Evolutionary conservation across 306 rosid species (phyloP), one percentile per base, ranked within the genome.

Genomic region (Vicia sativa): DNA sequence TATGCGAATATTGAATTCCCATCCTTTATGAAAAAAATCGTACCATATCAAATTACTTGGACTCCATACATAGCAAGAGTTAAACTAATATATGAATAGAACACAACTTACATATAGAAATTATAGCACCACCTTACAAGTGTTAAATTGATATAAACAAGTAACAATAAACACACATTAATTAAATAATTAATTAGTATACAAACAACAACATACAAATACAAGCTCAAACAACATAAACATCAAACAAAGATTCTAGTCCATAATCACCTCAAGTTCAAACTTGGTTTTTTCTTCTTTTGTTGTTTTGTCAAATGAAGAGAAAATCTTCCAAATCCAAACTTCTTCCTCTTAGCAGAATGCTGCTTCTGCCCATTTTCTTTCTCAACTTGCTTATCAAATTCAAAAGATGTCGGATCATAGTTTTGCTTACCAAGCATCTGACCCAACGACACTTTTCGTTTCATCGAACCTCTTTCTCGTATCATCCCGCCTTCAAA

Each of bases 401-500:
- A 67, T 44, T 74, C 77, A 55, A 65, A 71, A 41, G 9, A 34
- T 34, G 68, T 71, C 18, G 39, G 79, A 78, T 83, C 95, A 13
- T 80, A 72, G n/a, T 73, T 83, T 72, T 85, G 90, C 38, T 81
- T 90, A 23, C 86, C 78, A 9, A 93, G 92, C 99, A 93, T 88
- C 79, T 88, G 95, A 72, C 95, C 99, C 11, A 93, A 72, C 2
- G 99, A 93, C 46, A 88, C 83, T 82, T 93, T 93, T 56, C 82
- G 78, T 79, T 78, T 88, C 58, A 53, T 84, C 0, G 86, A 77
- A 61, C 37, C 73, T 78, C 79, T 83, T 63, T 75, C 87, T 0
- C 76, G 41, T 29, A 42, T 46, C 65, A 43, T 16, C 49, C 21
- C 82, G 1, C 70, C 53, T 70, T 90, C 97, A 52, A 75, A 74